Evolutionary conservation across 768 basidiomycete species (phyloP).

Genomic region (Trametopsis cervina): DNA sequence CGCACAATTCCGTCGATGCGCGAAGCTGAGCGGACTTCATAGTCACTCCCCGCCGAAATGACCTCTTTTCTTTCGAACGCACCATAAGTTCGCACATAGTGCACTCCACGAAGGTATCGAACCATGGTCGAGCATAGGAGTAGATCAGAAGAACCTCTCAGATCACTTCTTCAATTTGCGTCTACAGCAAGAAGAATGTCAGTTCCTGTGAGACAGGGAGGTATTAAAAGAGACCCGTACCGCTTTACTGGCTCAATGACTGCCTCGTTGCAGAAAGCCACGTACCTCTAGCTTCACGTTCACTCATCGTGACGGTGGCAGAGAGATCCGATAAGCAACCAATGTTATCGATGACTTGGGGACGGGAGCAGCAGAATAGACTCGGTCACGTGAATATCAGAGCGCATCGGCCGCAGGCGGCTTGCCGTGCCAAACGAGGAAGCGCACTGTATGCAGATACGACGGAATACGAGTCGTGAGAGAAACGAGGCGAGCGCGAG

Average conservation of each 20-base stretch:
- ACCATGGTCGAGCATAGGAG: no score
- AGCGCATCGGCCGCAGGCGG: background rate
- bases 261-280: conserved; percentile 1
- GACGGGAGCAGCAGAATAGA: conserved; percentile 2
- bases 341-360: conserved; percentile 9
- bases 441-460: background rate
- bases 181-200: no score
- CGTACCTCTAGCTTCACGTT: conserved; percentile 1
- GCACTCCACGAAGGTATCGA: no score
- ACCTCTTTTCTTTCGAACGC: no score
- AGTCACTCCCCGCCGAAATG: no score
- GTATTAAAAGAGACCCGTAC: background rate
- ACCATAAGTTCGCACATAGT: no score
- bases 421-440: background rate
- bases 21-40: no score
- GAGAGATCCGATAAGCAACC: conserved; percentile 12
- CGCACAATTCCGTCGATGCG: no score
- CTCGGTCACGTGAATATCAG: conserved; percentile 8
- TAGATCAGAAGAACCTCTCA: background rate
- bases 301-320: conserved; percentile 1
- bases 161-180: background rate
- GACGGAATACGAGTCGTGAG: background rate
- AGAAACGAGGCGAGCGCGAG: background rate
- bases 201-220: background rate
- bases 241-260: background rate